These are phyloP conservation scores for Mortierella sp. DNA, from an alignment of 371 early-diverging fungal species.

Conservation along the genomic window DNA sequence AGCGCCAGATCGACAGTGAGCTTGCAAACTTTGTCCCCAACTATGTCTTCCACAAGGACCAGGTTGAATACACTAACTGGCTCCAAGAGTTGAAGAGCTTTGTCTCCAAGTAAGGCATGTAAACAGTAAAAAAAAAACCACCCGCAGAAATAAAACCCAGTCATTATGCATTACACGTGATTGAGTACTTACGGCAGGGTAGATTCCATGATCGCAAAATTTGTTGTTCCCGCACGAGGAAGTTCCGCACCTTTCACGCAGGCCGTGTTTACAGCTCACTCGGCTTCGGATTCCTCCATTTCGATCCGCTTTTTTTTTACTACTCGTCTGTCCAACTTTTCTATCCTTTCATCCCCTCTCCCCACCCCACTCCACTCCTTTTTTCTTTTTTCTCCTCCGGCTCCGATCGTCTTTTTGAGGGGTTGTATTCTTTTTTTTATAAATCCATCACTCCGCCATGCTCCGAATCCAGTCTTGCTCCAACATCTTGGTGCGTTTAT, in stretches of 20 bases:
- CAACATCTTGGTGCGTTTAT: slow-evolving; percentile 51
- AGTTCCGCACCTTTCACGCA: slow-evolving; percentile 3
- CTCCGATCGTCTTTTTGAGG: slow-evolving; percentile 3
- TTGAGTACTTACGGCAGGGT: background rate
- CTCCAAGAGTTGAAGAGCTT: slow-evolving; percentile 83
- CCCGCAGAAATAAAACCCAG: slow-evolving; percentile 1
- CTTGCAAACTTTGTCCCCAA: slow-evolving; percentile 88
- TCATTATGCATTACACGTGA: background rate
- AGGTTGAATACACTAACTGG: slow-evolving; percentile 93
- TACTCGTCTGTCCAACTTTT: slow-evolving; percentile 5
- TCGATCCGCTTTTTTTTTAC: slow-evolving; percentile 23
- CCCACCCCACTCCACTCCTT: slow-evolving; percentile 28
- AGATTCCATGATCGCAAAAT: background rate
- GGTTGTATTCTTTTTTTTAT: slow-evolving; percentile 1
- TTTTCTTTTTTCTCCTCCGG: no score
- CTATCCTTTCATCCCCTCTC: slow-evolving; percentile 12
- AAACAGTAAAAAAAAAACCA: background rate
- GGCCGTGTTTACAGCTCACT: slow-evolving; percentile 12
- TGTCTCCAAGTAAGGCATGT: slow-evolving; percentile 71
- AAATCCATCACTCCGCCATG: slow-evolving; percentile 27
- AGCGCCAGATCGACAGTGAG: slow-evolving; percentile 86
- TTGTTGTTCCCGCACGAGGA: background rate
- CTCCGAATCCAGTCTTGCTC: slow-evolving; percentile 51
- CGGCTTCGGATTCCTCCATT: slow-evolving; percentile 21
- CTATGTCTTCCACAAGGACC: slow-evolving; percentile 95